Percentiles rank a stretch among this genome's conserved stretches.
Conservation (phyloP, 164 flowering plant species). For the Nelumbo lutea region DNA sequence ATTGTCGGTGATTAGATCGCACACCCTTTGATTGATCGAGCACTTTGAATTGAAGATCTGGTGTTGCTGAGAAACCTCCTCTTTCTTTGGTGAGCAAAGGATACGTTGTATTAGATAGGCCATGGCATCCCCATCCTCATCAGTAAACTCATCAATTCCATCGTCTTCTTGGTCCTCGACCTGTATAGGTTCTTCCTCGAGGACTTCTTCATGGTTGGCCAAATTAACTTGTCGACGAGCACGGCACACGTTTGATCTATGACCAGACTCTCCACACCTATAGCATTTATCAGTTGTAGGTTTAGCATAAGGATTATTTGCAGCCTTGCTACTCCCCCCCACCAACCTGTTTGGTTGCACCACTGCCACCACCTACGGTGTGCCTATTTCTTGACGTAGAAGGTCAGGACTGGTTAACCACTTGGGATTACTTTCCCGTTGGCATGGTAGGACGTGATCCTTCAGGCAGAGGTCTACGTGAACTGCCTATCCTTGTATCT, state of each 20-base stretch:
- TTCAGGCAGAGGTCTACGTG: too few relatives aligned
- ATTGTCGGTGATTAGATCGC: too few relatives aligned
- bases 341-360: neutral
- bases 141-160: neutral
- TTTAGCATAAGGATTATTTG: too few relatives aligned
- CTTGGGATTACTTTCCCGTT: too few relatives aligned
- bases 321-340: too few relatives aligned
- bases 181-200: neutral
- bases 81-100: neutral
- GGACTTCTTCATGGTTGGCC: neutral
- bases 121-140: neutral
- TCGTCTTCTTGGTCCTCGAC: neutral
- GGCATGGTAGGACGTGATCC: too few relatives aligned
- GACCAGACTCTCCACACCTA: neutral
- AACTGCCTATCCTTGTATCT: too few relatives aligned
- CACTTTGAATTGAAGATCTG: neutral
- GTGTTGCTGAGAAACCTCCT: neutral
- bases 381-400: neutral
- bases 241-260: neutral
- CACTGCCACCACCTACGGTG: neutral
- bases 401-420: neutral
- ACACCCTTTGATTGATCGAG: neutral
- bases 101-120: neutral
- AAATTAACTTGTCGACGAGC: too few relatives aligned
- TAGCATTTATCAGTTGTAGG: neutral